Conservation (phyloP, 495 filamentous ascomycete genomes). For the Hapsidospora chrysogenum region DNA sequence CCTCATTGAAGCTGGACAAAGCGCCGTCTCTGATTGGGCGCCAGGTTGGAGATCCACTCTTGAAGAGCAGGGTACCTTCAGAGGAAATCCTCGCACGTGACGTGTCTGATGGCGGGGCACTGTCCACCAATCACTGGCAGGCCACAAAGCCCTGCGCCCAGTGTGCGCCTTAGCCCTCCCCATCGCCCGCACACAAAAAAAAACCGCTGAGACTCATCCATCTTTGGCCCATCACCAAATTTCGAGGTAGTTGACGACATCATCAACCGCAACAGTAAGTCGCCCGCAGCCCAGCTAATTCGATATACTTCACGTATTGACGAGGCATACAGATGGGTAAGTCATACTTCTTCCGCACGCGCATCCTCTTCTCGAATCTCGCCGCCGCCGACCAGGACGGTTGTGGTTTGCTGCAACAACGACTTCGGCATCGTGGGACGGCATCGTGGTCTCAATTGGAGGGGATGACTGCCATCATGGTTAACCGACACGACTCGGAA, state of each 20-base stretch:
- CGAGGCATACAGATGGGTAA: constrained; percentile 33
- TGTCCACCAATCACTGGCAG: neutral
- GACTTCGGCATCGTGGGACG: too few relatives aligned
- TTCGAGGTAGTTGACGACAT: constrained; percentile 32
- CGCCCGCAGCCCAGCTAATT: neutral
- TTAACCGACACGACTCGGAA: too few relatives aligned
- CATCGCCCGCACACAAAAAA: constrained; percentile 3
- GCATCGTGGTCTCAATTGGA: too few relatives aligned
- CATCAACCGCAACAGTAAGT: constrained; percentile 41
- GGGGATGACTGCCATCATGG: too few relatives aligned
- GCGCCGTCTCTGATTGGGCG: neutral
- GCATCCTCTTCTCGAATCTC: too few relatives aligned
- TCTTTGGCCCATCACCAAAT: constrained; percentile 4
- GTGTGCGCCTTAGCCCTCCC: constrained; percentile 2
- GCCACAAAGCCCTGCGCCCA: constrained; percentile 1
- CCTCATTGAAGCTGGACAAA: too few relatives aligned
- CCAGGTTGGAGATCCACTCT: too few relatives aligned
- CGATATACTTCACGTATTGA: constrained; percentile 15
- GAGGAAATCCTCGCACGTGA: neutral
- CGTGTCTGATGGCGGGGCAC: neutral
- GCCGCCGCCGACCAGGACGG: too few relatives aligned
- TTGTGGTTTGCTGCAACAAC: too few relatives aligned
- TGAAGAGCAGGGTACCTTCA: too few relatives aligned
- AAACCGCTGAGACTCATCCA: neutral
- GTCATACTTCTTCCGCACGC: too few relatives aligned